A percentile compares a stretch with the other conserved stretches of the same genome.
Conservation (phyloP, 1,284 basidiomycete genomes). For the Apiotrichum sp. region DNA sequence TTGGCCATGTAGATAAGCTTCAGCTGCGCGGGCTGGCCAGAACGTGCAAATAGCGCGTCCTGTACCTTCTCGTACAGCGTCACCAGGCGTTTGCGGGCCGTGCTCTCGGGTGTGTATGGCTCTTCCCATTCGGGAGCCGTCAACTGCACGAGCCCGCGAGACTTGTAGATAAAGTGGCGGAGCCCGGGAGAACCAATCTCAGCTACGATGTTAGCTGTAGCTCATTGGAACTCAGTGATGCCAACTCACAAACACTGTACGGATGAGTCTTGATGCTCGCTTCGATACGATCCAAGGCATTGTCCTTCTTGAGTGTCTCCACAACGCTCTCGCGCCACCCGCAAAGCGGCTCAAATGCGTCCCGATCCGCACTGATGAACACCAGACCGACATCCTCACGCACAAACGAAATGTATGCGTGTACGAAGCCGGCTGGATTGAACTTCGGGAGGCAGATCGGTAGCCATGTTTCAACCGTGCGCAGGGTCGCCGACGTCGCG, state of each 20-base stretch:
- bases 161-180: constrained; percentile 92
- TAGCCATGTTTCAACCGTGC: constrained; percentile 79
- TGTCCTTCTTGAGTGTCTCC: constrained; percentile 59
- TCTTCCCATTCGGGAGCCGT: constrained; percentile 76
- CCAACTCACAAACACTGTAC: constrained; percentile 42
- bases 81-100: constrained; percentile 50
- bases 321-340: constrained; percentile 64
- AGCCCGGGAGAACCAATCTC: constrained; percentile 79
- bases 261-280: constrained; percentile 27
- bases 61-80: constrained; percentile 79
- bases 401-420: constrained; percentile 81
- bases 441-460: constrained; percentile 95
- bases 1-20: constrained; percentile 80
- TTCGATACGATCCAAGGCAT: constrained; percentile 50
- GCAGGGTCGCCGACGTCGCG: constrained; percentile 60
- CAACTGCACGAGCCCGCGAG: constrained; percentile 76
- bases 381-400: constrained; percentile 46
- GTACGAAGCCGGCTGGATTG: constrained; percentile 82
- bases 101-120: constrained; percentile 59
- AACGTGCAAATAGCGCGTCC: constrained; percentile 77
- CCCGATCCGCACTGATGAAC: constrained; percentile 48
- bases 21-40: constrained; percentile 62
- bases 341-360: constrained; percentile 51
- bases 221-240: neutral
- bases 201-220: constrained; percentile 22